Evolutionary conservation across 2,329 filamentous ascomycete species (phyloP).

Genomic region (Podosphaera aphanis): DNA sequence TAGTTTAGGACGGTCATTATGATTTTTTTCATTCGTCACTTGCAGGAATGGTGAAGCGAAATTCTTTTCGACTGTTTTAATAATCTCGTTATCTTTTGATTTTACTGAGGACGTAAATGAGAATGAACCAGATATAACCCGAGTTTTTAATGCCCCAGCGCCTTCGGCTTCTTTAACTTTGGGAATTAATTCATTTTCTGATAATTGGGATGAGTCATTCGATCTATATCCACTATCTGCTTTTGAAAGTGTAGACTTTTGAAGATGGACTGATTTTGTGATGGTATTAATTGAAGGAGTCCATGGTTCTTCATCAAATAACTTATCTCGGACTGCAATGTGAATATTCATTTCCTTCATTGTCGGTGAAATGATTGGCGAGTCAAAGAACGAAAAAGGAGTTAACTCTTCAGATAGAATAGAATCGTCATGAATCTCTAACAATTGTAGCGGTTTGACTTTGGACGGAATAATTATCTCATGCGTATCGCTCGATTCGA

Average conservation of each 20-base stretch:
- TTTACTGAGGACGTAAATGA: neutral
- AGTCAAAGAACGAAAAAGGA: slow-evolving; percentile 17
- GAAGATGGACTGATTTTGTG: neutral
- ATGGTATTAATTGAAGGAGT: slow-evolving; percentile 4
- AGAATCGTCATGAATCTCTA: neutral
- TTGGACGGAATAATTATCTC: neutral
- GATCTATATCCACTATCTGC: slow-evolving; percentile 39
- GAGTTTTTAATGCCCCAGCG: neutral
- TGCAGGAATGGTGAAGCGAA: neutral
- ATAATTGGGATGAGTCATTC: slow-evolving; percentile 31
- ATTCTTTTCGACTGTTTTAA: neutral
- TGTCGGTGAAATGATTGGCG: slow-evolving; percentile 14
- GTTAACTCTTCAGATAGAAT: slow-evolving; percentile 8
- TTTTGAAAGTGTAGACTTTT: slow-evolving; percentile 22
- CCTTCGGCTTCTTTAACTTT: neutral
- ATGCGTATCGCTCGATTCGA: neutral
- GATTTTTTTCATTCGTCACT: neutral
- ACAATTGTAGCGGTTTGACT: neutral
- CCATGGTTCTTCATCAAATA: slow-evolving; percentile 19
- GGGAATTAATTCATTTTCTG: slow-evolving; percentile 12
- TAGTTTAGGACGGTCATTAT: neutral
- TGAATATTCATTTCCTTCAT: slow-evolving; percentile 25
- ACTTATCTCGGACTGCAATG: slow-evolving; percentile 23
- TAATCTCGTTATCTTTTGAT: neutral
- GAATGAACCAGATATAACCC: neutral